Conservation (phyloP, 768 basidiomycete genomes). For the Pisolithus albus region DNA sequence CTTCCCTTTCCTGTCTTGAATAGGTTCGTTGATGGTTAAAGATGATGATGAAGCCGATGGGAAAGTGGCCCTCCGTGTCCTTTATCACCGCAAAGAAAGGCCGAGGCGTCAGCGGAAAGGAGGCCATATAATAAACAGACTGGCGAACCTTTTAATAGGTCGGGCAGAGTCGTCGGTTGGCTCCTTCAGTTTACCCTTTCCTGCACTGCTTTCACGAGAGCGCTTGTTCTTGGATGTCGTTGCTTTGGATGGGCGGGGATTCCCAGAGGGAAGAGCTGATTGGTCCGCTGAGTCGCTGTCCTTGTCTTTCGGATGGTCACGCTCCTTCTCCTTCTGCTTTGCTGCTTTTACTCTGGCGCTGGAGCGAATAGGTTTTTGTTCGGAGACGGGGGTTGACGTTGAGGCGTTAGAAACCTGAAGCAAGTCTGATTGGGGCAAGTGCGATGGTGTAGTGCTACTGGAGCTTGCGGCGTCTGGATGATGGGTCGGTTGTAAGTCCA, state of each 20-base stretch:
- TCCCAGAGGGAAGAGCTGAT: constrained; percentile 34
- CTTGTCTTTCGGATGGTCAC: constrained; percentile 48
- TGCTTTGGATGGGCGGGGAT: constrained; percentile 36
- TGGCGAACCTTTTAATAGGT: constrained; percentile 56
- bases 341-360: constrained; percentile 74
- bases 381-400: constrained; percentile 32
- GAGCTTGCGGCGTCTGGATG: constrained; percentile 65
- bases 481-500: constrained; percentile 78
- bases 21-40: constrained; percentile 70
- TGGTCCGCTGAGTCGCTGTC: constrained; percentile 44
- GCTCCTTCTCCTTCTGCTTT: constrained; percentile 57
- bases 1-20: constrained; percentile 80
- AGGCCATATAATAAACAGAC: constrained; percentile 14
- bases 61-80: constrained; percentile 55
- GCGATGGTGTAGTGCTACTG: constrained; percentile 40
- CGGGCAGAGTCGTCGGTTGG: constrained; percentile 44
- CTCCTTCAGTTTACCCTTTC: constrained; percentile 64
- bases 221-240: constrained; percentile 42
- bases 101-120: constrained; percentile 16
- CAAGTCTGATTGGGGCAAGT: constrained; percentile 37
- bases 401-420: constrained; percentile 30
- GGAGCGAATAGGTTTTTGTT: constrained; percentile 58
- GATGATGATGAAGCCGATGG: constrained; percentile 32
- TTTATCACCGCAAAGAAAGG: constrained; percentile 31
- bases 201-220: constrained; percentile 40